A percentile compares a stretch with the other conserved stretches of the same genome.
Conservation (phyloP, 768 basidiomycete genomes). For the Termitomyces sp. region DNA sequence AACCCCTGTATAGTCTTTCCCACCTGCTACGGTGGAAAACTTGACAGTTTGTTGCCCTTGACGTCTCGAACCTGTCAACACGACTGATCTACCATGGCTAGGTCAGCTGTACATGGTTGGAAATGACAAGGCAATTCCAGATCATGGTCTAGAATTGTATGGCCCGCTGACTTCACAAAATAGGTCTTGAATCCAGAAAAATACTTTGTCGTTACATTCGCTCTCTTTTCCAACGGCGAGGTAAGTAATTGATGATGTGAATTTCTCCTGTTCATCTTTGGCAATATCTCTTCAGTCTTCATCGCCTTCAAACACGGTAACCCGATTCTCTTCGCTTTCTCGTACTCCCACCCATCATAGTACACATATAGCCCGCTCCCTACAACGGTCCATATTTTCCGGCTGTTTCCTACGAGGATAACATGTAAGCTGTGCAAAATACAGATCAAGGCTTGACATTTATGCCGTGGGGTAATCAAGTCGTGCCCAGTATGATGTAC, state of each 20-base stretch:
- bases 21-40: constrained; percentile 47
- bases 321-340: not conserved
- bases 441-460: not conserved
- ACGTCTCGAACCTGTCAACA: constrained; percentile 6
- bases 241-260: constrained; percentile 21
- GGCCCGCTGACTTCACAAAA: not conserved
- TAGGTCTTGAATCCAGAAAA: constrained; percentile 45
- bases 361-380: constrained; percentile 35
- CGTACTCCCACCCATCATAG: not conserved
- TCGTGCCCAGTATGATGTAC: constrained; percentile 48
- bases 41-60: constrained; percentile 35
- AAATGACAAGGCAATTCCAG: constrained; percentile 34
- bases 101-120: constrained; percentile 45
- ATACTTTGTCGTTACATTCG: constrained; percentile 52
- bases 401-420: constrained; percentile 49
- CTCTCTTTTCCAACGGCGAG: constrained; percentile 55
- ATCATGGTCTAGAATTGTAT: not conserved
- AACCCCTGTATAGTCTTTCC: constrained; percentile 57
- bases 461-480: constrained; percentile 19
- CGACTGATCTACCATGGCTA: constrained; percentile 11
- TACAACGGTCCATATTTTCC: constrained; percentile 59
- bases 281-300: constrained; percentile 35
- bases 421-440: constrained; percentile 32
- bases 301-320: constrained; percentile 56
- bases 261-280: not conserved